Base-by-base conservation (phyloP, 2,329 filamentous ascomycete species). In the Zymoseptoria ardabiliae region DNA sequence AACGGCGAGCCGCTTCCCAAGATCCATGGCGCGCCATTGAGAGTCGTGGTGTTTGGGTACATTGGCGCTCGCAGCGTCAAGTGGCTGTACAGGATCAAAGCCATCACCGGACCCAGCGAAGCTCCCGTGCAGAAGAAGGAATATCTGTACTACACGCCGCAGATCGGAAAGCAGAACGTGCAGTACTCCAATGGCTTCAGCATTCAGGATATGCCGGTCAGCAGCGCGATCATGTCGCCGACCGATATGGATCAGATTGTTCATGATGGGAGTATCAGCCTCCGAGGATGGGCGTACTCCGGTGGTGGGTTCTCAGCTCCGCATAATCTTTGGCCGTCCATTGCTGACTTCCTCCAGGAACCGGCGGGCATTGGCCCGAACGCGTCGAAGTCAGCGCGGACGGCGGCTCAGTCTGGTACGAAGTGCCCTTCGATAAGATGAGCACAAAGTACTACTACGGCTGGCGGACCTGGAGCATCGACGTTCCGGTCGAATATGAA, bases 171-270 rank as follows among this genome's bases (percentile, higher is more conserved):
- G 72, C 84, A 89, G 65, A 88, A 75, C 74, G 8, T 80, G 82
- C 64, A 82, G 76, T 17, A 82, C 52, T 60, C 63, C 19, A 60
- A 65, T 53, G 85, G 84, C 0, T 85, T 86, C 61, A 82, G 81
- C 62, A 89, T 87, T 66, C 86, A 90, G 67, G 86, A 88, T 41
- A 89, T 89, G 85, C 86, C 86, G 0, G 85, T 89, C 3, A 82
- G 80, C 53, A 82, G 79, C 17, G 86, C 85, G 20, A 87, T 88
- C 65, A 88, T 88, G 82, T 76, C 80, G 0, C 86, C 86, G 0
- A 76, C 77, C 73, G 79, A 80, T 20, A 85, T 84, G 65, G 79
- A 85, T n/a, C 79, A 82, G 1, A 77, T 87, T 28, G 73, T 87
- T 0, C 85, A 88, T 64, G 77, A 81, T 17, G 85, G 85, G 8